Percentiles rank a stretch among this genome's conserved stretches.
Conservation (phyloP, 2,329 filamentous ascomycete genomes). For the Helicocarpus griseus region DNA sequence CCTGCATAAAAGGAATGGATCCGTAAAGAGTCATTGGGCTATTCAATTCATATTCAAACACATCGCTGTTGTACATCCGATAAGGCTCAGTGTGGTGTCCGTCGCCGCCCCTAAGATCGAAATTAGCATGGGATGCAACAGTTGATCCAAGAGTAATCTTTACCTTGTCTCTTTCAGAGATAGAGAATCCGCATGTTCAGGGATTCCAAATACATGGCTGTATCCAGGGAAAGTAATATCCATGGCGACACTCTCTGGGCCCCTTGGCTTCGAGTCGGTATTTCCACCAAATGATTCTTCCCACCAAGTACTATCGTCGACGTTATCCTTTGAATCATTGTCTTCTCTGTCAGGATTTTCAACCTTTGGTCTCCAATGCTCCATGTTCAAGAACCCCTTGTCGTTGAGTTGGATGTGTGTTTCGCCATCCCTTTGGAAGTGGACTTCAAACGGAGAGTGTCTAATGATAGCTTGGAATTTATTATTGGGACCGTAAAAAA, state of each 20-base stretch:
- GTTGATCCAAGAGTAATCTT: constrained; percentile 1
- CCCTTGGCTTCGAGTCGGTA: constrained; percentile 88
- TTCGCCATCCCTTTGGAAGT: constrained; percentile 74
- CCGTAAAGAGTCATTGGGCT: constrained; percentile 98
- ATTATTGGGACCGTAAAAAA: constrained; percentile 68
- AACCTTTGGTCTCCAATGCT: constrained; percentile 87
- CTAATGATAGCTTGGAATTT: constrained; percentile 75
- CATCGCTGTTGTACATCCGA: constrained; percentile 88
- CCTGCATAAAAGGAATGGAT: constrained; percentile 96
- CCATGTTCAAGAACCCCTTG: constrained; percentile 80
- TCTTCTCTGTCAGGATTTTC: constrained; percentile 45
- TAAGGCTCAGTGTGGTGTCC: constrained; percentile 85
- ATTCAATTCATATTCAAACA: constrained; percentile 95
- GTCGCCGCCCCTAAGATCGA: constrained; percentile 54
- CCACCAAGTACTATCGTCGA: constrained; percentile 93
- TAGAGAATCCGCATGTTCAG: constrained; percentile 80
- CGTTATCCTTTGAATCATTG: constrained; percentile 32
- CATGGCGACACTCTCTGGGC: constrained; percentile 81
- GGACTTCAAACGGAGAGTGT: constrained; percentile 71
- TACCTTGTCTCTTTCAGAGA: constrained; percentile 80
- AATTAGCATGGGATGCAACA: constrained; percentile 14
- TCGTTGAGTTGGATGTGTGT: constrained; percentile 84
- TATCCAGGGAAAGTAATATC: constrained; percentile 92
- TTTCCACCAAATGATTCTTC: constrained; percentile 93
- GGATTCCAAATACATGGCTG: constrained; percentile 86